Base-by-base conservation (phyloP, 2,329 filamentous ascomycete species). In the Sporothrix luriei region DNA sequence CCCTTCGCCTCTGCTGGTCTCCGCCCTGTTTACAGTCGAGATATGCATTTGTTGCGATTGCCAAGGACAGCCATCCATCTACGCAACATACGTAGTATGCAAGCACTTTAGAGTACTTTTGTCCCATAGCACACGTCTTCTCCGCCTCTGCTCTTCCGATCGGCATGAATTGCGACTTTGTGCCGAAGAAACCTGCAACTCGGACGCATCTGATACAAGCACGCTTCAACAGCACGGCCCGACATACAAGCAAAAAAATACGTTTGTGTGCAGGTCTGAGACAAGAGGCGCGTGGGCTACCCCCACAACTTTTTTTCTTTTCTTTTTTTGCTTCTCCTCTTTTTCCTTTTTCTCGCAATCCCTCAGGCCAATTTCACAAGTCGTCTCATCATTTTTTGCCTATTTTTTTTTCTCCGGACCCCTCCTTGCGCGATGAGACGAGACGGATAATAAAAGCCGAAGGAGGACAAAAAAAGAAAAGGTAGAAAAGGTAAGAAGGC, bases 391-490 rank as follows among this genome's bases (percentile, higher is more conserved):
- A 19, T 46, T 6, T n/a, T 26, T 7, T 51, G 62, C 11, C n/a
- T 14, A 16, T 52, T 26, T 26, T 52, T 40, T 38, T 24, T 24
- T 38, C 10, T 51, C 26, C 26, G 19, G 40, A 29, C 26, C 19
- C 46, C 52, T 26, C 62, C 19, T 66, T 29, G 16, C 6, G 16
- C 51, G 26, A 40, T 49, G 48, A 52, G 48, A 66, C 57, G 57
- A 61, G 33, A 24, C 38, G 38, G 57, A n/a, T 38, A 61, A 46
- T 16, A n/a, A 61, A 59, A 14, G 24, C n/a, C 24, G 16, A 14
- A 10, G 16, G 54, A 57, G 54, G 26, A 59, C 29, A 9, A 4
- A 13, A 59, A 14, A 40, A 13, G n/a, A 62, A 14, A n/a, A 40
- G 55, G 4, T 16, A n/a, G 51, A 29, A 21, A 54, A 54, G 49